Evolutionary conservation across 768 basidiomycete genomes (phyloP), one percentile per base, ranked within the genome.

Genomic region (Amanita rubescens): DNA sequence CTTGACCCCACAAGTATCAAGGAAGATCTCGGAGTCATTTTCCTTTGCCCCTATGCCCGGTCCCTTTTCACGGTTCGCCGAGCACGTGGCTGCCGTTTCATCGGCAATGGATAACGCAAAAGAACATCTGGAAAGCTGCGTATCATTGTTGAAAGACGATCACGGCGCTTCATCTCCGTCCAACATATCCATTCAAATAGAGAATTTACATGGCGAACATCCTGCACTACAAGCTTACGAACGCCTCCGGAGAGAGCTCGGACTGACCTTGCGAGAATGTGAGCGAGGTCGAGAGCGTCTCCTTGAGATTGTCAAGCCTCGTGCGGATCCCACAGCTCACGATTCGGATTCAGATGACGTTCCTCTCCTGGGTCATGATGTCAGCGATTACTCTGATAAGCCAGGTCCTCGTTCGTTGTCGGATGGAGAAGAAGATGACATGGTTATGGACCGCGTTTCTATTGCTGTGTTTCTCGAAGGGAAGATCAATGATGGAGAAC

Each of bases 31-130:
- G 17, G 20, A 49, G 14, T 11, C 25, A 52, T 51, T 58, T 0
- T 82, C 82, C 3, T 91, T 89, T 57, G 90, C 90, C 0, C 90
- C 90, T 0, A 75, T 85, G 62, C 87, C 87, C 10, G 83, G 74
- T 51, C 80, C 83, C 54, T 61, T 90, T 32, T 69, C 81, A 32
- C 74, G 85, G 47, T 90, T 91, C 54, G 86, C 82, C 0, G 73
- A 79, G 0, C 90, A 92, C 65, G 77, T 90, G 5, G 82, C 87
- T 41, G 75, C 84, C 4, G 83, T 91, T 48, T 76, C 77, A 14
- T 70, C 77, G 1, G 84, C 87, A 3, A 63, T 93, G 41, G 77
- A 84, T 51, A 85, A 90, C 59, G 89, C 90, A 10, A 72, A 80
- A 43, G 82, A 81, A 5, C 72, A 89, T 50, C 67, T 91, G 30